Base-by-base conservation (phyloP, 2,329 filamentous ascomycete genomes). In the Mariannaea sp. region DNA sequence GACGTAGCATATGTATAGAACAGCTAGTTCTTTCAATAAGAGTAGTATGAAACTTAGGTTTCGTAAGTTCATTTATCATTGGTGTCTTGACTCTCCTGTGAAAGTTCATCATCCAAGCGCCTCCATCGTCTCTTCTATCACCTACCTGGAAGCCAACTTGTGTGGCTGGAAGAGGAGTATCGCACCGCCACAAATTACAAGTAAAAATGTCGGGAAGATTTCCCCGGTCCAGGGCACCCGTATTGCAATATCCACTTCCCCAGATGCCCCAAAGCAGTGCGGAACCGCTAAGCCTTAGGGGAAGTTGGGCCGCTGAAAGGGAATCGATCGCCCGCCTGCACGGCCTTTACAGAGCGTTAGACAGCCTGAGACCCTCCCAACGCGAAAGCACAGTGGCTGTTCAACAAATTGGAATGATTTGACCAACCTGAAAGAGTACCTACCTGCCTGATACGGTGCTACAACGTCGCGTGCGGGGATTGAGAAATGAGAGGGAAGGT, bases 231-330 rank as follows among this genome's bases (percentile, higher is more conserved):
- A 14, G 32, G n/a, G 32, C 16, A 13, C 32, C 32, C 14, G n/a
- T n/a, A n/a, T n/a, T n/a, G n/a, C n/a, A n/a, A 9, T 19, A 32
- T 19, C 36, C 36, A 39, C 44, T 59, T 59, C 59, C 59, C 56
- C 56, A 19, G 53, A 56, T 51, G 22, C 41, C 51, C 41, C 35
- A 41, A 29, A 29, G 32, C n/a, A 8, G 7, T 20, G 52, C 49
- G 57, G 57, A 49, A 29, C 49, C 58, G 47, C 58, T 56, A 58
- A 50, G 38, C 13, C 43, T 27, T 44, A 47, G 48, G 35, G 52
- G 40, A 19, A 32, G 36, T 14, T 48, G 38, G 17, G 38, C 53
- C 36, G 33, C 24, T 45, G 48, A 53, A 8, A 32, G 16, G 16
- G 4, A 38, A 24, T 22, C 40, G 35, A 39, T 32, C 42, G 49